Percentiles rank a stretch among this genome's conserved stretches.
These are phyloP conservation scores for Ilex asprella DNA, from an alignment of 257 asterid species.

Conservation along the genomic window DNA sequence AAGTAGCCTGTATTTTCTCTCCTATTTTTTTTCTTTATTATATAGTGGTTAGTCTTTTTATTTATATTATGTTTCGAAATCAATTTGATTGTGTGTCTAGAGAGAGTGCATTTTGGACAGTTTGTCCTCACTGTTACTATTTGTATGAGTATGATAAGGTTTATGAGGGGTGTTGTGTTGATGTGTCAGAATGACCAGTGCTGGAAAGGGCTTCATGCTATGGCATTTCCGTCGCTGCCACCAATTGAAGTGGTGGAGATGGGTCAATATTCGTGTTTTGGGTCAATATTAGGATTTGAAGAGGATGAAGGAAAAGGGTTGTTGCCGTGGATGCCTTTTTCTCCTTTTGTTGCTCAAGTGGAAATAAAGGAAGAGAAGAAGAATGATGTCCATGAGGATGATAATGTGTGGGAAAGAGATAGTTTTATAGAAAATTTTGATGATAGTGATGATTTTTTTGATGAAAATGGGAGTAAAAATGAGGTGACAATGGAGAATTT, in stretches of 20 bases:
- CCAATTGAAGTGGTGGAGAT: conserved; percentile 38
- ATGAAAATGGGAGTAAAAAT: background rate
- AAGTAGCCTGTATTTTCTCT: too few relatives aligned
- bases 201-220: conserved; percentile 39
- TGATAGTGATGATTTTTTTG: conserved; percentile 7
- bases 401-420: background rate
- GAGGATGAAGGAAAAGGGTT: background rate
- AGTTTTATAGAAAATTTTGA: conserved; percentile 10
- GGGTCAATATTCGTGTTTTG: conserved; percentile 42
- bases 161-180: conserved; percentile 38
- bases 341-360: too few relatives aligned
- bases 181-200: conserved; percentile 50
- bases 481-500: conserved; percentile 2
- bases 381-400: too few relatives aligned
- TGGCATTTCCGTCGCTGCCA: conserved; percentile 34
- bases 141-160: conserved; percentile 38
- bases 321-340: too few relatives aligned
- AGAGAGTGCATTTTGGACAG: conserved; percentile 49
- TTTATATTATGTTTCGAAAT: too few relatives aligned
- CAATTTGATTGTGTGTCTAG: background rate
- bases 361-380: background rate
- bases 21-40: too few relatives aligned
- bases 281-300: conserved; percentile 29
- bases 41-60: too few relatives aligned
- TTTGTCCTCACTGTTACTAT: conserved; percentile 56